A percentile compares a stretch with the other conserved stretches of the same genome.
Conservation (phyloP, 2,329 filamentous ascomycete species). For the Aspergillus quadrilineatus region DNA sequence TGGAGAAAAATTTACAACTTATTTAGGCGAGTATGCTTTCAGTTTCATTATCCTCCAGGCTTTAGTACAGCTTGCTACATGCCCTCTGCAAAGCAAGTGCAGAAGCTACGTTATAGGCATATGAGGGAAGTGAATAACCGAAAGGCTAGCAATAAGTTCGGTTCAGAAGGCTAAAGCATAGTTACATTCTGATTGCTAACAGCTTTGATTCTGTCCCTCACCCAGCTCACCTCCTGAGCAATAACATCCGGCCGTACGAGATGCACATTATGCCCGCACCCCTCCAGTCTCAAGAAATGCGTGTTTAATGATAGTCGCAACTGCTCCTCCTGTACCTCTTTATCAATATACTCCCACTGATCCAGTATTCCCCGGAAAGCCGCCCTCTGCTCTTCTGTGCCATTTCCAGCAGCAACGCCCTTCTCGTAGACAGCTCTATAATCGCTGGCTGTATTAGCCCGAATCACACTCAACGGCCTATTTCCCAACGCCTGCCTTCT, state of each 20-base stretch:
- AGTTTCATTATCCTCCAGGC: no score
- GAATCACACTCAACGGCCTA: constrained; percentile 38
- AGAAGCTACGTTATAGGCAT: no score
- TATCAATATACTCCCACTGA: constrained; percentile 29
- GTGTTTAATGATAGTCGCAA: constrained; percentile 31
- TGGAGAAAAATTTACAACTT: no score
- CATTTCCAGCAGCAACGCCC: constrained; percentile 35
- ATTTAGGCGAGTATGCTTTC: no score
- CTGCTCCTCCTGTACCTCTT: constrained; percentile 33
- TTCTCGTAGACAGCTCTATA: constrained; percentile 34
- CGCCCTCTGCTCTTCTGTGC: constrained; percentile 30
- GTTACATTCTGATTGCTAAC: no score
- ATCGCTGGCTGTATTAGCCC: constrained; percentile 33
- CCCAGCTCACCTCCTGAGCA: constrained; percentile 37
- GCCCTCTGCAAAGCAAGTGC: no score
- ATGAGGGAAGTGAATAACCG: no score
- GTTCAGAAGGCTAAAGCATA: no score
- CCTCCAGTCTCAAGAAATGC: constrained; percentile 31
- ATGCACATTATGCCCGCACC: constrained; percentile 42
- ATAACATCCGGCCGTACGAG: constrained; percentile 38
- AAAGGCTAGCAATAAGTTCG: no score
- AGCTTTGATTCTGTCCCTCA: constrained; percentile 17
- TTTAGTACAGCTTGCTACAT: no score
- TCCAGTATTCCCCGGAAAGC: constrained; percentile 29
- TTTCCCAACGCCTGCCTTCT: constrained; percentile 26